phyloP scores from a whole-genome alignment of 306 rosid genomes.

The Aeschynomene evenia region DNA sequence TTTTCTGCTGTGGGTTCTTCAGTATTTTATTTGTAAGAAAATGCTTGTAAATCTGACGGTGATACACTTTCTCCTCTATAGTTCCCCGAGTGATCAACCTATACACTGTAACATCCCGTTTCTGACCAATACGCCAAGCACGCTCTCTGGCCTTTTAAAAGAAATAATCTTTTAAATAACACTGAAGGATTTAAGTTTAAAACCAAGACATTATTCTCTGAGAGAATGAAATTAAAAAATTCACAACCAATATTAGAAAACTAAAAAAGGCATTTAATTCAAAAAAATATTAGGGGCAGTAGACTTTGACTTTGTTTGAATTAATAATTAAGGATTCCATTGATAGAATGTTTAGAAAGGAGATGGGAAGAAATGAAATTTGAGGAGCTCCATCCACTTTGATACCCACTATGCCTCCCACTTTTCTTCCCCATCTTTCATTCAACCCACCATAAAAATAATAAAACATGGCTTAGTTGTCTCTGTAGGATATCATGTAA shows the following conservation, averaged over 20 bases:
- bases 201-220: conserved; percentile 15
- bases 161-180: conserved; percentile 28
- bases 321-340: conserved; percentile 7
- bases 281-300: conserved; percentile 19
- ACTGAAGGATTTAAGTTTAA: conserved; percentile 19
- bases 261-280: not conserved
- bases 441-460: conserved; percentile 1
- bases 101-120: conserved; percentile 86
- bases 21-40: conserved; percentile 90
- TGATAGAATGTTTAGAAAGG: not conserved
- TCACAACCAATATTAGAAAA: conserved; percentile 16
- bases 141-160: conserved; percentile 90
- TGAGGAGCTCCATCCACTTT: not conserved
- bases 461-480: not conserved
- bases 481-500: not conserved
- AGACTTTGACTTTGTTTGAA: not conserved
- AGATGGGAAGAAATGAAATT: not conserved
- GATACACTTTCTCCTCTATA: conserved; percentile 95
- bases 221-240: conserved; percentile 25
- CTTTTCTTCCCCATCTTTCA: not conserved
- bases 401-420: not conserved
- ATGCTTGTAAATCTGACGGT: conserved; percentile 97
- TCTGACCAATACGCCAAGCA: conserved; percentile 99
- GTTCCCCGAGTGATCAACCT: conserved; percentile 96
- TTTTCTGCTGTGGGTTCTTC: conserved; percentile 95